phyloP scores from a whole-genome alignment of 306 rosid genomes.

The Gynostemma pentaphyllum region DNA sequence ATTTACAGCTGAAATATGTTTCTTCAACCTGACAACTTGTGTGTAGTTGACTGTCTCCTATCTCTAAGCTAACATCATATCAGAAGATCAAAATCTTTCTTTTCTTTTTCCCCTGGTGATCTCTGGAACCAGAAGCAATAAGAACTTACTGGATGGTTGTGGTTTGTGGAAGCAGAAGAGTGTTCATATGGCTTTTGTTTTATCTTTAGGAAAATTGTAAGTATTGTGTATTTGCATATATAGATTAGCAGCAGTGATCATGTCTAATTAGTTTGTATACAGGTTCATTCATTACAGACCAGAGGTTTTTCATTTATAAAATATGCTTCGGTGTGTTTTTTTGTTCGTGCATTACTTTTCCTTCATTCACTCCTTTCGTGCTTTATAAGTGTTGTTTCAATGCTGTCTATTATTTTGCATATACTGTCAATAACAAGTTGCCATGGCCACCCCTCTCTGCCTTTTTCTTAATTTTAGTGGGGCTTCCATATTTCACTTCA shows the following conservation, averaged over 20 bases:
- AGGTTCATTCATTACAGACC: slow-evolving; percentile 16
- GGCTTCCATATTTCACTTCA: not conserved
- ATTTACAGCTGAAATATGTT: slow-evolving; percentile 41
- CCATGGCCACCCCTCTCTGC: not conserved
- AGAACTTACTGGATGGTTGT: slow-evolving; percentile 10
- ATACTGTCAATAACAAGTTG: no score
- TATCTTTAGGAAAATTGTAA: slow-evolving; percentile 15
- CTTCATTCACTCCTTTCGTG: no score
- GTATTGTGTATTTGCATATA: slow-evolving; percentile 16
- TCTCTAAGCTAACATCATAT: slow-evolving; percentile 21
- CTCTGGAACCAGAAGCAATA: not conserved
- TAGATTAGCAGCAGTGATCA: slow-evolving; percentile 23
- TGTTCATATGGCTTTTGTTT: slow-evolving; percentile 21
- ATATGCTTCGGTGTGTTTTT: slow-evolving; percentile 18
- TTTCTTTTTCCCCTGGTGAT: not conserved
- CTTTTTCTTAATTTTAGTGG: not conserved
- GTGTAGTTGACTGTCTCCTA: slow-evolving; percentile 8
- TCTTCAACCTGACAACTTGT: slow-evolving; percentile 33
- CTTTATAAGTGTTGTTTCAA: no score
- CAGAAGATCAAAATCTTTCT: slow-evolving; percentile 2
- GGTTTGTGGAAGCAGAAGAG: slow-evolving; percentile 16
- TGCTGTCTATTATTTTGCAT: not conserved
- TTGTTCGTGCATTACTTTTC: no score
- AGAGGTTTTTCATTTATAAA: slow-evolving; percentile 17
- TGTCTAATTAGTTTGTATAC: slow-evolving; percentile 32